Evolutionary conservation across 2,329 filamentous ascomycete species (phyloP).

Genomic region (Claviceps capensis): DNA sequence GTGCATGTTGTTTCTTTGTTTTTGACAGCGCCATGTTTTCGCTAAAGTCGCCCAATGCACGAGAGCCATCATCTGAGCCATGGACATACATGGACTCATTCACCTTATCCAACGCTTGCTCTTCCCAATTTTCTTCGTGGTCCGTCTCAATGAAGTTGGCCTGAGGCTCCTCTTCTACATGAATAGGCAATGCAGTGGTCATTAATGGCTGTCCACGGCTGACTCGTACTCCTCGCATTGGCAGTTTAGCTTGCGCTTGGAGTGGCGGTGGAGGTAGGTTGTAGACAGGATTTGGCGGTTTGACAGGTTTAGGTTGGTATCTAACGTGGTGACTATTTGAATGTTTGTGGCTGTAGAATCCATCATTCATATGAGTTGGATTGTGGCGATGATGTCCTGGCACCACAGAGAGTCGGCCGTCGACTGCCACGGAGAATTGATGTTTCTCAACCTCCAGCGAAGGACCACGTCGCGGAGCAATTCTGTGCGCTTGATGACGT

Average conservation of each 20-base stretch:
- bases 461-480: background rate
- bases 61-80: constrained; percentile 13
- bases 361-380: constrained; percentile 18
- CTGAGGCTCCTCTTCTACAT: constrained; percentile 1
- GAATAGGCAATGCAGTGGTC: background rate
- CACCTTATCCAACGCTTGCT: constrained; percentile 7
- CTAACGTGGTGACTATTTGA: constrained; percentile 10
- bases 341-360: constrained; percentile 15
- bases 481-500: background rate
- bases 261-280: constrained; percentile 9
- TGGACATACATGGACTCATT: constrained; percentile 9
- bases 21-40: constrained; percentile 12
- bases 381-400: constrained; percentile 13
- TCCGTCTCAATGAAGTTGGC: constrained; percentile 8
- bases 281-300: constrained; percentile 8
- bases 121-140: constrained; percentile 10
- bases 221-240: constrained; percentile 20
- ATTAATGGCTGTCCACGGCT: constrained; percentile 2
- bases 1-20: constrained; percentile 11
- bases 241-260: constrained; percentile 20
- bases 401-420: constrained; percentile 18
- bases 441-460: background rate
- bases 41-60: constrained; percentile 10
- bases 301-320: constrained; percentile 8
- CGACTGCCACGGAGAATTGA: constrained; percentile 2